A percentile compares a stretch with the other conserved stretches of the same genome.
phyloP scores from a whole-genome alignment of 2,329 filamentous ascomycete genomes.

The Fusarium mexicanum region DNA sequence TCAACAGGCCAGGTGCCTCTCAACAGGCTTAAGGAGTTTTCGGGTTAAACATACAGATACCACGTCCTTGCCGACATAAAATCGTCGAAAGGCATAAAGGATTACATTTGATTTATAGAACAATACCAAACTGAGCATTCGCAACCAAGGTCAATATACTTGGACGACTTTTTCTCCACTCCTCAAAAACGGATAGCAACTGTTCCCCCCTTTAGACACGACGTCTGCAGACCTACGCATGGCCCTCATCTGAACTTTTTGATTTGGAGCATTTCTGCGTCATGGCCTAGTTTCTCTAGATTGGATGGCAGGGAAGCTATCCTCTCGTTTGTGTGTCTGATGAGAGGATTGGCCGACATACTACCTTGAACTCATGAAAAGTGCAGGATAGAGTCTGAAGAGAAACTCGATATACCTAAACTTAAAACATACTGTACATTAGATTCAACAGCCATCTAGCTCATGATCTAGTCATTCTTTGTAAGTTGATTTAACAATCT shows the following conservation, averaged over 20 bases:
- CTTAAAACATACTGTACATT: constrained; percentile 11
- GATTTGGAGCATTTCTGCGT: background rate
- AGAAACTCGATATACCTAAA: background rate
- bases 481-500: constrained; percentile 38
- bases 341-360: background rate
- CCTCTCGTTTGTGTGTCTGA: background rate
- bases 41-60: constrained; percentile 22
- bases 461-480: constrained; percentile 33
- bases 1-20: constrained; percentile 44
- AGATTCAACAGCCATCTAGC: constrained; percentile 16
- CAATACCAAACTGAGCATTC: constrained; percentile 24
- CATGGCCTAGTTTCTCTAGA: background rate
- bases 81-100: constrained; percentile 20
- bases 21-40: constrained; percentile 44
- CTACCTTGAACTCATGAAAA: background rate
- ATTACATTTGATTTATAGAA: constrained; percentile 28
- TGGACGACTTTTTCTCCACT: background rate
- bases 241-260: background rate
- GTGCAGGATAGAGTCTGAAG: background rate
- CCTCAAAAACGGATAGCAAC: background rate
- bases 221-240: background rate
- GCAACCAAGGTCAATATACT: constrained; percentile 5
- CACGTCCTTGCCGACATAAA: constrained; percentile 28
- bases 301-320: background rate
- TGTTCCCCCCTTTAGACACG: no score